Evolutionary conservation across 2,329 filamentous ascomycete genomes (phyloP), one percentile per base, ranked within the genome.

Genomic region (Ilyonectria destructans): DNA sequence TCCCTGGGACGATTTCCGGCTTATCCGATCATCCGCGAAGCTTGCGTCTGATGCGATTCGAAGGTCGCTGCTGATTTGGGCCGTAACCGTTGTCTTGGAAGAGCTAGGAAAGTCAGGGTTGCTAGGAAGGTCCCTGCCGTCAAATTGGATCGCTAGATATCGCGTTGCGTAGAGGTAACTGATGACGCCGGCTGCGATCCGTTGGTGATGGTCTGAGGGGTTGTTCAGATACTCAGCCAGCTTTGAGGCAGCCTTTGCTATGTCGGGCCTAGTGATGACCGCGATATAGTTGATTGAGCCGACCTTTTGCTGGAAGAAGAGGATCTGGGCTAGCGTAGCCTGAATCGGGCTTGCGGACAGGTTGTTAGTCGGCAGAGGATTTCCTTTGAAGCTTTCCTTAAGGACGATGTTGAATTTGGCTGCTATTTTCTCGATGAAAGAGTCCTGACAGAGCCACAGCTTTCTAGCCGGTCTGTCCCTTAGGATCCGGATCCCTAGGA

Each of bases 251-350:
- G 23, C 23, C 23, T 26, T 26, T 9, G 29, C 23, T 45, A 54
- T 29, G 8, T 61, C 26, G 1, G 48, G 58, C 33, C 35, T 8
- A 8, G 21, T 54, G 4, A 54, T 61, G 5, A 61, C 23, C 6
- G 26, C 23, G 4, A 19, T 9, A 12, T 46, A 61, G 35, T 61
- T 61, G 4, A 26, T 26, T 3, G 23, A 26, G 3, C 23, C 23
- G 23, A 26, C 37, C 29, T 62, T 62, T 26, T 55, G 26, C 35
- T 62, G 35, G 19, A 23, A 62, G 2, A 62, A 23, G 29, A 23
- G 3, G 29, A 56, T 21, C 13, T 56, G 4, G 2, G 17, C 9
- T 2, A 1, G 7, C 21, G 10, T 48, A 7, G 49, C 49, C 13
- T 55, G 9, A 15, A 6, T 13, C 1, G 37, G 37, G 37, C 15